phyloP scores from a whole-genome alignment of 495 filamentous ascomycete species.

The Xylaria intraflava region DNA sequence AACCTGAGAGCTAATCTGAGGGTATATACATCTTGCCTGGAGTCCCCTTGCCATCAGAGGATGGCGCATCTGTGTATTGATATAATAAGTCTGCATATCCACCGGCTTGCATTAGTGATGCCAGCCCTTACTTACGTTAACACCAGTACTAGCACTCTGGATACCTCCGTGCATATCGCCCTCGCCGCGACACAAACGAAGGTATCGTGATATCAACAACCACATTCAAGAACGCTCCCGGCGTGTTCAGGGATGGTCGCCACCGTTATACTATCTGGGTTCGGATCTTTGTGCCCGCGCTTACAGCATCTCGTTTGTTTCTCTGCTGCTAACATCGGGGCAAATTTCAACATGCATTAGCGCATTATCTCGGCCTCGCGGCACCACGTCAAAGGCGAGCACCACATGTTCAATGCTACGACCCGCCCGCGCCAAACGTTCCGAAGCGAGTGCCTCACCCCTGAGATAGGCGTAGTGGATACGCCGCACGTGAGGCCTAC shows the following conservation, averaged over 20 bases:
- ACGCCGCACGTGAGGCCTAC: too few species aligned
- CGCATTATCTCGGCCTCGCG: not conserved
- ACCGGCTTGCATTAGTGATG: too few species aligned
- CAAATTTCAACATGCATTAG: not conserved
- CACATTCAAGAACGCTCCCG: too few species aligned
- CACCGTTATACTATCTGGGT: too few species aligned
- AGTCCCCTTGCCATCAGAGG: not conserved
- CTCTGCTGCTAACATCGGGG: not conserved
- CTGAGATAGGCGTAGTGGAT: not conserved
- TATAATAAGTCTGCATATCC: too few species aligned
- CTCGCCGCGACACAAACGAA: too few species aligned
- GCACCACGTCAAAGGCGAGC: not conserved
- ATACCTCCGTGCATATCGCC: too few species aligned
- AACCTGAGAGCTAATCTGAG: constrained; percentile 61
- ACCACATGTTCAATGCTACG: not conserved
- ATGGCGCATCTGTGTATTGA: not conserved
- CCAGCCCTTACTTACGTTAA: not conserved
- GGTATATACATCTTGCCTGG: constrained; percentile 26
- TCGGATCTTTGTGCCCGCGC: not conserved
- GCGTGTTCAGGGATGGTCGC: too few species aligned
- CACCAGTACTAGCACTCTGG: not conserved
- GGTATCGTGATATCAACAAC: too few species aligned
- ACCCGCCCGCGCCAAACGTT: not conserved
- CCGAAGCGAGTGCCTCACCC: not conserved
- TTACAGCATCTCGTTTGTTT: not conserved